Base-by-base conservation (phyloP, 257 asterid species). In the Asclepias syriaca region DNA sequence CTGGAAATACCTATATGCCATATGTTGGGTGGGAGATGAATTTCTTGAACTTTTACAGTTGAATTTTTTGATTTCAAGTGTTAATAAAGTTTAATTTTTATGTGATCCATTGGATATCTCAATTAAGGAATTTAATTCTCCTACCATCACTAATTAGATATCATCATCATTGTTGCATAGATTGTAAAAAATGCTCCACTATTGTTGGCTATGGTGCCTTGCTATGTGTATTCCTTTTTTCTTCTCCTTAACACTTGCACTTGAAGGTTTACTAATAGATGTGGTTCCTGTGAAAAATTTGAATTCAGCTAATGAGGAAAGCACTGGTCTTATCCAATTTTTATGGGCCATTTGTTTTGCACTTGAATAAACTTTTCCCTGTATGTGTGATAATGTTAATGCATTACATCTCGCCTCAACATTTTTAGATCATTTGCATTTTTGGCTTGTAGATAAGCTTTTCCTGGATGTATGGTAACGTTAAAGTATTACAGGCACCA, bases 401-500 rank as follows among this genome's bases (percentile, higher is more conserved):
- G 51, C 72, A 53, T 77, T 78, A 73, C 89, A 92, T 13, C 19
- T 40, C 16, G 8, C 3, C 6, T 22, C 14, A 32, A 50, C 8
- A 1, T 57, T 43, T 6, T 37, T 46, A 7, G 24, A 18, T 68
- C 40, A 39, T 37, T 48, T 22, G 54, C 48, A 49, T 10, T 45
- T 40, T 69, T 68, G 4, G 32, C 12, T 70, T 18, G 14, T 50
- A 12, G 10, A 53, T 45, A 50, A 19, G 22, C 37, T 21, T 71
- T 18, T 21, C 24, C 16, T 68, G 34, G 19, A 69, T 54, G 45
- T 54, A 1, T 37, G 46, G 50, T 34, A 72, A 54, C 7, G 65
- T 32, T 37, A 49, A 53, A 21, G 56, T 70, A 57, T 77, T 81
- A 74, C 89, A 92, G 97, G 74, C 80, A 74, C 89, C 21, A 66